Percentiles rank a stretch among this genome's conserved stretches.
phyloP scores from a whole-genome alignment of 257 asterid species.

The Petunia axillaris region DNA sequence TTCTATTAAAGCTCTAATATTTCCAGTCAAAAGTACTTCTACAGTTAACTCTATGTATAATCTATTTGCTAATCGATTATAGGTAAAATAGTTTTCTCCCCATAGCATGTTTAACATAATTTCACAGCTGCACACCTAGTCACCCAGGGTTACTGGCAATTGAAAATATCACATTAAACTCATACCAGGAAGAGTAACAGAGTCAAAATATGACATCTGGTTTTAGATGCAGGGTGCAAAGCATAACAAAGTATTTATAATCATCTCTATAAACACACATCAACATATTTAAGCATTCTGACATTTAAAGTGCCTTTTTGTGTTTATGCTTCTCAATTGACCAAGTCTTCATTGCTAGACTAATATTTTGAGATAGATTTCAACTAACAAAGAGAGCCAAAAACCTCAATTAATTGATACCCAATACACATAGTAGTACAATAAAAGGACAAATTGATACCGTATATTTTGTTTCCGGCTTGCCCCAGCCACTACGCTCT shows the following conservation, averaged over 20 bases:
- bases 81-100: neutral
- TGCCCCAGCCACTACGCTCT: constrained; percentile 99
- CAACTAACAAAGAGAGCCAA: neutral
- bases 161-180: neutral
- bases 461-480: constrained; percentile 92
- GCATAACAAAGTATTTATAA: neutral
- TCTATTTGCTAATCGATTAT: neutral
- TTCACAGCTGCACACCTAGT: neutral
- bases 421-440: neutral
- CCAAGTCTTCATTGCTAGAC: neutral
- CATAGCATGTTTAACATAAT: neutral
- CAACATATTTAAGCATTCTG: constrained; percentile 6
- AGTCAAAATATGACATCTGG: neutral
- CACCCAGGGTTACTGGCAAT: neutral
- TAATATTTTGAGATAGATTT: neutral
- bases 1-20: neutral
- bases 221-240: neutral
- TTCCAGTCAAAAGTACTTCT: neutral
- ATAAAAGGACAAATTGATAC: constrained; percentile 39
- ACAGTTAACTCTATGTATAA: neutral
- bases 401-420: constrained; percentile 7
- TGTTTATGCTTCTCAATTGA: neutral
- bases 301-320: neutral
- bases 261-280: constrained; percentile 16
- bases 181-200: neutral